Base-by-base conservation (phyloP, 2,329 filamentous ascomycete genomes). In the Gaeumannomyces sp. region DNA sequence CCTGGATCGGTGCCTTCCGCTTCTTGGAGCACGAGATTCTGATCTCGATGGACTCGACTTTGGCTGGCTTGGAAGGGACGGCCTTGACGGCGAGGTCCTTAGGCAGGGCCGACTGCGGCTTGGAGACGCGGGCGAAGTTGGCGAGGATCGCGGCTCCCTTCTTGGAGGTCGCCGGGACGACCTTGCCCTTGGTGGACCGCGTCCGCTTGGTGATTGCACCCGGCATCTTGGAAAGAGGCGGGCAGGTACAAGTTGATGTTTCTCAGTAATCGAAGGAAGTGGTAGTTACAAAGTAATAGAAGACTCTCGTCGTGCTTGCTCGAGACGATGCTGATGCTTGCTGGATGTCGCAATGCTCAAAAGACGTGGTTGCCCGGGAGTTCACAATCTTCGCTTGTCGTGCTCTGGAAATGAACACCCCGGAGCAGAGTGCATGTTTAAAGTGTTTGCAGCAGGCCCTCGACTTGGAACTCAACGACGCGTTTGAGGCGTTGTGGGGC, bases 31-130 rank as follows among this genome's bases (percentile, higher is more conserved):
- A 53, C 59, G 65, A 56, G 57, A 70, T 70, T 62, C 70, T 69
- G 53, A 71, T 68, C 61, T 75, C 73, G 53, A 72, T 69, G 31
- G 70, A 28, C 53, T 58, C 67, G 65, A 70, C 64, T 61, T 69
- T 66, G 28, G 69, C 69, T 31, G 71, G 70, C 67, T 79, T 78
- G 68, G 80, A 79, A 45, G 75, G 69, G n/a, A 71, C 68, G 38
- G 69, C 67, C 61, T 73, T 71, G 61, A 72, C 67, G 33, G 70
- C 66, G 38, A 65, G 28, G 38, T 72, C 68, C 60, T 74, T 75
- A 63, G 67, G 69, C 6, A 53, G 45, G 14, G 66, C 58, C 16
- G 64, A 64, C 59, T 66, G 65, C 7, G 69, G 66, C 64, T 71
- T 72, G 31, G 69, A 69, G 3, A 71, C 63, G 57, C 70, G 70